These are phyloP conservation scores for Zalaria obscura DNA, from an alignment of 2,329 filamentous ascomycete species.

Conservation along the genomic window DNA sequence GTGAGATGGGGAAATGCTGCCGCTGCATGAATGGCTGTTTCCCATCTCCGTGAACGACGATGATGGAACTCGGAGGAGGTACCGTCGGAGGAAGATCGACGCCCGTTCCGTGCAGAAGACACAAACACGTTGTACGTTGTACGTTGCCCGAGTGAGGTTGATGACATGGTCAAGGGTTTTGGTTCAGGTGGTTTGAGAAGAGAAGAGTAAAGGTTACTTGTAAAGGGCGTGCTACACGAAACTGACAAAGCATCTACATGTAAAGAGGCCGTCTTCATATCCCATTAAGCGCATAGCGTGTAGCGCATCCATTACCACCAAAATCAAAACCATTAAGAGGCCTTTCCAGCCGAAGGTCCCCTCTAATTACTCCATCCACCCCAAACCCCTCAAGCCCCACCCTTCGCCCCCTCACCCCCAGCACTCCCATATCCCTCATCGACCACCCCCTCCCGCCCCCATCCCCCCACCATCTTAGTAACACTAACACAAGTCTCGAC, in stretches of 20 bases:
- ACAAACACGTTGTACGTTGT: no score
- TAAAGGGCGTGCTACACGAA: background rate
- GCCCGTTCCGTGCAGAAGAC: no score
- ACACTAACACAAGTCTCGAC: constrained; percentile 27
- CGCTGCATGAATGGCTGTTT: no score
- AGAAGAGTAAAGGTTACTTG: background rate
- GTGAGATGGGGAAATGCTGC: no score
- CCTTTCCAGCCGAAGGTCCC: background rate
- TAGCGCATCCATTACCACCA: background rate
- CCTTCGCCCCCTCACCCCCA: constrained; percentile 9
- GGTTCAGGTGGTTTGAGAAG: background rate
- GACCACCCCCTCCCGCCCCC: constrained; percentile 12
- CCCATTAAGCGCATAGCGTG: background rate
- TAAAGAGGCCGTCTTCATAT: background rate
- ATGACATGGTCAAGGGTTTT: background rate
- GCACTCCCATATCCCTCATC: constrained; percentile 17
- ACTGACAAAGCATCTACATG: background rate
- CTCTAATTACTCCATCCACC: background rate
- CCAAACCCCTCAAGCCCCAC: background rate
- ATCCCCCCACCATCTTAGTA: constrained; percentile 28
- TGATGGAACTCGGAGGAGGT: no score
- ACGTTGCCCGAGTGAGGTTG: background rate
- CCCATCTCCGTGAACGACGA: no score
- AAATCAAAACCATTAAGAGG: background rate
- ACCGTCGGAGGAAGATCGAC: no score